Conservation (phyloP, 192 early-diverging fungal species). For the Chytriomyces sp. region DNA sequence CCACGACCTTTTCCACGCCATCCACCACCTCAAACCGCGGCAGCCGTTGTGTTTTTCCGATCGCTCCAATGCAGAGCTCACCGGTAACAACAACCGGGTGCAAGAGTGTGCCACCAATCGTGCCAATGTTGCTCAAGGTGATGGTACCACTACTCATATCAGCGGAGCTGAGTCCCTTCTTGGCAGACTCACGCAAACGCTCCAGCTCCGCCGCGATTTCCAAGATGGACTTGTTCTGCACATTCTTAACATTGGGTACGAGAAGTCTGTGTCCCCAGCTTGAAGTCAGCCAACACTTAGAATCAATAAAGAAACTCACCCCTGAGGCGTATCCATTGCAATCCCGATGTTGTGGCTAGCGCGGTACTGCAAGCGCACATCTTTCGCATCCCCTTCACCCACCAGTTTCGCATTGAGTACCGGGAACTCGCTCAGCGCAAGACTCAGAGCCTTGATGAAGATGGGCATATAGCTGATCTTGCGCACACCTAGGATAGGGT, state of each 20-base stretch:
- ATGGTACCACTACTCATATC: conserved; percentile 87
- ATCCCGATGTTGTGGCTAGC: conserved; percentile 88
- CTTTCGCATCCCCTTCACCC: conserved; percentile 33
- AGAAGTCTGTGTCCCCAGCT: conserved; percentile 55
- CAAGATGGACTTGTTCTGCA: conserved; percentile 81
- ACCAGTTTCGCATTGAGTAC: conserved; percentile 80
- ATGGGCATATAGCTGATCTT: conserved; percentile 96
- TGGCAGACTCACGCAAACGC: conserved; percentile 67
- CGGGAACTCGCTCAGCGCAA: conserved; percentile 81
- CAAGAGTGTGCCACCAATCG: conserved; percentile 87
- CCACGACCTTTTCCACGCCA: conserved; percentile 71
- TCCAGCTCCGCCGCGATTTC: conserved; percentile 87
- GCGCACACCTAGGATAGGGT: conserved; percentile 44
- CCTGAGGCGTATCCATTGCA: conserved; percentile 97
- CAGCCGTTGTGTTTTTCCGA: conserved; percentile 80
- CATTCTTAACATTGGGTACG: conserved; percentile 94
- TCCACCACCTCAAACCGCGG: conserved; percentile 76
- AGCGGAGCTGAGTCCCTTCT: conserved; percentile 59
- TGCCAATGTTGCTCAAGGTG: conserved; percentile 93
- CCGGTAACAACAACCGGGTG: conserved; percentile 86
- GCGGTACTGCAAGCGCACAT: conserved; percentile 71
- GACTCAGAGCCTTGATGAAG: conserved; percentile 86
- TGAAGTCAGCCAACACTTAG: background rate
- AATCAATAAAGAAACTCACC: conserved; percentile 46
- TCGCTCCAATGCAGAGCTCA: conserved; percentile 87